phyloP scores from a whole-genome alignment of 345 rosid species.

The Eucalyptus dawsonii region DNA sequence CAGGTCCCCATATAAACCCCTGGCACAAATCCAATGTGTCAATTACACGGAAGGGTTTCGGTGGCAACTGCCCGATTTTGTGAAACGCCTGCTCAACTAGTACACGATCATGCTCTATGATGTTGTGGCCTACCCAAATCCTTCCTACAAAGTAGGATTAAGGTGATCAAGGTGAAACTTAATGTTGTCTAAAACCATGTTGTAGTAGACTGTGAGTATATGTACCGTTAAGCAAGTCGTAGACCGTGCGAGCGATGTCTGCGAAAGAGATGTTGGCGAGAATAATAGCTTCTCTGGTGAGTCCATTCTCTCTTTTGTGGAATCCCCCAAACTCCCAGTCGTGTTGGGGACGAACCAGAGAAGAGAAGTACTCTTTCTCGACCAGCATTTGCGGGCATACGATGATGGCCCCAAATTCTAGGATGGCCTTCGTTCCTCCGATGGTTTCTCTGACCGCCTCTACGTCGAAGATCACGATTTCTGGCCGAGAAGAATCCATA shows the following conservation, averaged over 20 bases:
- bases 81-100: not conserved
- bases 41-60: not conserved
- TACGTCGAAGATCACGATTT: not conserved
- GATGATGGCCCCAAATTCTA: not conserved
- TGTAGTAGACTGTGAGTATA: not conserved
- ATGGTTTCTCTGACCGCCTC: not conserved
- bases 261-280: not conserved
- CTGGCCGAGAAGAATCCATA: not conserved
- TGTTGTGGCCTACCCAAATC: not conserved
- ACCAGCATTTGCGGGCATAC: not conserved
- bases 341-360: not conserved
- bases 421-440: not conserved
- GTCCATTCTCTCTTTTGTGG: not conserved
- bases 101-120: not conserved
- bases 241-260: not conserved
- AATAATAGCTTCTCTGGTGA: not conserved
- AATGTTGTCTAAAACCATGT: not conserved
- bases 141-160: not conserved
- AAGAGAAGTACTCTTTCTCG: not conserved
- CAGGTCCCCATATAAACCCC: not conserved
- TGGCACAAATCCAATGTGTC: not conserved
- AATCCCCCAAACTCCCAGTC: not conserved
- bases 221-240: not conserved
- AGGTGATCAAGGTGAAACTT: not conserved
- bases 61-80: not conserved